phyloP scores from a whole-genome alignment of 441 rosid genomes.

The Jatropha podagrica region DNA sequence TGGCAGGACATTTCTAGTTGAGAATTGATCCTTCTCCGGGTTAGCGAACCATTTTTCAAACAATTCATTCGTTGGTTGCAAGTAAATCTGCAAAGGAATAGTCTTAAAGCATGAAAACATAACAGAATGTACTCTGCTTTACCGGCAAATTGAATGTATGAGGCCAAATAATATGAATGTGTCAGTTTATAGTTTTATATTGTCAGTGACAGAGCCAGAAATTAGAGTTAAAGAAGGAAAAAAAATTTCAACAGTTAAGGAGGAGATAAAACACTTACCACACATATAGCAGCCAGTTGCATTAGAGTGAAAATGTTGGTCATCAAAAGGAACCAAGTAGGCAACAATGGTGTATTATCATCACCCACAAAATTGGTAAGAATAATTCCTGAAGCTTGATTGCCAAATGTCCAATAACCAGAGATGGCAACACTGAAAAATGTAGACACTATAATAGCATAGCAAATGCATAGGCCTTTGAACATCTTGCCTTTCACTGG shows the following conservation, averaged over 20 bases:
- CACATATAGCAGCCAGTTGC: conserved; percentile 42
- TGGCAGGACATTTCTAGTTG: conserved; percentile 43
- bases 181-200: too few species aligned
- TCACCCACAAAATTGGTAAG: conserved; percentile 45
- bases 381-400: conserved; percentile 29
- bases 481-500: conserved; percentile 66
- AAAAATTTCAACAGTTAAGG: too few species aligned
- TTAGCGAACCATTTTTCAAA: conserved; percentile 45
- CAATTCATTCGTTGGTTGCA: conserved; percentile 56
- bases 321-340: conserved; percentile 46
- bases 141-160: neutral
- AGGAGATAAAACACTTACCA: conserved; percentile 31
- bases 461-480: conserved; percentile 53
- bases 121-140: neutral
- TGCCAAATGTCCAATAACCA: conserved; percentile 67
- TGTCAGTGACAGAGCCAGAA: too few species aligned
- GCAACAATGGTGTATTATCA: conserved; percentile 36
- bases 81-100: conserved; percentile 34
- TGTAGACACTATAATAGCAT: conserved; percentile 36
- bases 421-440: conserved; percentile 49
- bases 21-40: conserved; percentile 43
- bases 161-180: neutral
- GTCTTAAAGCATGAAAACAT: neutral
- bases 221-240: too few species aligned
- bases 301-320: conserved; percentile 47